Evolutionary conservation across 78 protist species (phyloP), one percentile per base, ranked within the genome.

Genomic region (Neovahlkampfia damariscottae): DNA sequence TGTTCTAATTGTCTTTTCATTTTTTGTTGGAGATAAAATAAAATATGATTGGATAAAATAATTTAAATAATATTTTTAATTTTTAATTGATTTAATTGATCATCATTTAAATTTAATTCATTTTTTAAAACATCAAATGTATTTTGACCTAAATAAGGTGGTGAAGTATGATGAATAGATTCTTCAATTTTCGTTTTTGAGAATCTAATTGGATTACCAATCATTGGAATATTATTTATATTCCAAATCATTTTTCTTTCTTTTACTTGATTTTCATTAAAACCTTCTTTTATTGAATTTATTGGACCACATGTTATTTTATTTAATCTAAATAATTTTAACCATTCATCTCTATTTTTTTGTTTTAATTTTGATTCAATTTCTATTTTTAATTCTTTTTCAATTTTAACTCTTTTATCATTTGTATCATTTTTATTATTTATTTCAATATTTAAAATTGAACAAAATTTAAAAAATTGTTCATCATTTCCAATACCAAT

Each of bases 401-500:
- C 19, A 19, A n/a, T 50, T 19, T 19, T 19, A n/a, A 50, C 62
- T 50, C 62, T 50, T 50, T 19, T n/a, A n/a, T 50, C 19, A 19
- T 50, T 50, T 50, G 19, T 19, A n/a, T 50, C 34, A 50, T n/a
- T n/a, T 19, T 50, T 50, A 19, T n/a, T 50, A 50, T 50, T 19
- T 50, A 19, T 19, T 19, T 19, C 62, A 19, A 50, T 50, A 19
- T 19, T 50, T 50, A 19, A 19, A 50, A n/a, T 19, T 19, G 34
- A 19, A 19, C 34, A 19, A 69, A 69, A 69, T 19, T 69, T 19
- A 31, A n/a, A 10, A 19, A 69, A 69, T 19, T 69, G 72, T 19
- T 69, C 28, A 19, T 69, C 72, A 19, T 69, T 69, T 19, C 72
- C 72, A 69, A 69, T 19, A 69, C 68, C 10, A 19, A 69, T 28